Conservation (phyloP, 164 flowering plant genomes). For the Kingdonia uniflora region DNA sequence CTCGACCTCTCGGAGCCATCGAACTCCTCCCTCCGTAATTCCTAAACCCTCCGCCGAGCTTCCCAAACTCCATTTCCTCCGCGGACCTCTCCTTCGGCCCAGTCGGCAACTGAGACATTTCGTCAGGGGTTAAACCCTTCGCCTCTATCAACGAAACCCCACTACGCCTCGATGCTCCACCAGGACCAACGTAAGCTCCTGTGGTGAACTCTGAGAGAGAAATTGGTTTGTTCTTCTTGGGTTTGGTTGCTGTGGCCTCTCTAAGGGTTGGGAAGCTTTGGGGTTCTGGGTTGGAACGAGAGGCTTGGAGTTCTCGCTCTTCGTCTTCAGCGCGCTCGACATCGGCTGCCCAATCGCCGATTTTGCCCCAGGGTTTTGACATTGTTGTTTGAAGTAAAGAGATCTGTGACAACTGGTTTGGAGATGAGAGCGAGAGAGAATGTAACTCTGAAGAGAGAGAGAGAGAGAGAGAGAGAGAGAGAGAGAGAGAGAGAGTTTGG, state of each 20-base stretch:
- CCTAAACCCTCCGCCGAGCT: slow-evolving; percentile 63
- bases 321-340: slow-evolving; percentile 27
- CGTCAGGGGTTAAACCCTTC: slow-evolving; percentile 48
- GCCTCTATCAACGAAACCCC: slow-evolving; percentile 16
- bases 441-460: too few relatives aligned
- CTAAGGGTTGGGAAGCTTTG: slow-evolving; percentile 42
- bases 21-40: slow-evolving; percentile 33
- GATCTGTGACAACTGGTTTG: not conserved
- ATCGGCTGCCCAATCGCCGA: slow-evolving; percentile 39
- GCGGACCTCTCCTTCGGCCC: slow-evolving; percentile 56
- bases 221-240: slow-evolving; percentile 63
- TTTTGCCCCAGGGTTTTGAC: slow-evolving; percentile 27
- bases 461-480: too few relatives aligned
- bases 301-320: slow-evolving; percentile 16
- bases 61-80: slow-evolving; percentile 50
- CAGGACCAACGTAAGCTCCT: slow-evolving; percentile 20
- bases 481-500: slow-evolving; percentile 26
- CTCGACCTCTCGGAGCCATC: slow-evolving; percentile 16
- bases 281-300: slow-evolving; percentile 12
- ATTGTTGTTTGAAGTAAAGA: slow-evolving; percentile 8
- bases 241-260: slow-evolving; percentile 40
- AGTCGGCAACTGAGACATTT: slow-evolving; percentile 65
- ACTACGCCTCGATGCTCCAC: slow-evolving; percentile 12
- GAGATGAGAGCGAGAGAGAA: not conserved
- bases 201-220: slow-evolving; percentile 34